phyloP scores from a whole-genome alignment of 225 moss, liverwort and hornwort genomes.

The Antitrichia curtipendula region DNA sequence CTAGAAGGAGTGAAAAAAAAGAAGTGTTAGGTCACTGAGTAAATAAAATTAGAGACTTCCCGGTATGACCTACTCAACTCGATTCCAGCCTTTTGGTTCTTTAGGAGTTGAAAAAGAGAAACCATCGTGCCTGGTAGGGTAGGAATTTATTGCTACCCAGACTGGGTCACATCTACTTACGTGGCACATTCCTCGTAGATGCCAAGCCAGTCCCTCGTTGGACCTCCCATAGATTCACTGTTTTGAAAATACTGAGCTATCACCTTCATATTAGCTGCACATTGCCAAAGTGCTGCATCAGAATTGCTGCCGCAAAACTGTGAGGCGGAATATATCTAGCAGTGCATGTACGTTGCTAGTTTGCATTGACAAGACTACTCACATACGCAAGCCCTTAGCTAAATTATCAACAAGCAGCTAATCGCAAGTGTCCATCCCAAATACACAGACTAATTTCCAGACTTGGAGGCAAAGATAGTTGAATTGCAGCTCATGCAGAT shows the following conservation, averaged over 20 bases:
- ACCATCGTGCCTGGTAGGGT: background rate
- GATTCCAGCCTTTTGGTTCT: background rate
- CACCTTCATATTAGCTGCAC: slow-evolving; percentile 77
- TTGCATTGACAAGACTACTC: background rate
- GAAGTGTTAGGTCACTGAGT: background rate
- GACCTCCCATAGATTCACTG: slow-evolving; percentile 86
- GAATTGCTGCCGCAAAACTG: background rate
- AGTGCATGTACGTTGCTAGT: background rate
- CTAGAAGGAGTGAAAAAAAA: background rate
- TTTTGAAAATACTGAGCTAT: slow-evolving; percentile 95
- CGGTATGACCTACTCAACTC: background rate
- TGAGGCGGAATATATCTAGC: background rate
- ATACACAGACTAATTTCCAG: background rate
- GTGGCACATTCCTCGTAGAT: slow-evolving; percentile 89
- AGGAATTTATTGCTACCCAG: background rate
- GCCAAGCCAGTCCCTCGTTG: slow-evolving; percentile 86
- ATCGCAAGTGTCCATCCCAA: background rate
- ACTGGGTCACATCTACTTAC: slow-evolving; percentile 25
- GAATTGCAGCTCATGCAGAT: background rate
- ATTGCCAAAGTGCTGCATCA: background rate
- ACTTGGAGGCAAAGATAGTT: background rate
- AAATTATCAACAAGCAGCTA: background rate
- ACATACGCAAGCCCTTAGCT: background rate
- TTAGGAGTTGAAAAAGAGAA: background rate
- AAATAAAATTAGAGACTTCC: background rate